Evolutionary conservation across 2,329 filamentous ascomycete genomes (phyloP).

Genomic region (Claviceps sp.): DNA sequence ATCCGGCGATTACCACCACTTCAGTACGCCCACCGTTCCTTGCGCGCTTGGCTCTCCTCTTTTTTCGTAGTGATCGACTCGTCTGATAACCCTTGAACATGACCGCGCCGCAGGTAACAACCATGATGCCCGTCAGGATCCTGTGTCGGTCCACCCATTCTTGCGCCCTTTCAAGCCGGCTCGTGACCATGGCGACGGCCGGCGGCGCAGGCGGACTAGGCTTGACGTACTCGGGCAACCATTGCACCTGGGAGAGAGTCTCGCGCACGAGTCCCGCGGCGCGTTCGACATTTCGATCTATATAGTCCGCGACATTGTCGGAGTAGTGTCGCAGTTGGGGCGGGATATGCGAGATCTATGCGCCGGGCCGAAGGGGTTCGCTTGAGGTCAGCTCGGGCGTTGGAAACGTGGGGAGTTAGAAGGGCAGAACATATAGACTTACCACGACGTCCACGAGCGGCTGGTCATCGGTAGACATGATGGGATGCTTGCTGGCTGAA

Average conservation of each 20-base stretch:
- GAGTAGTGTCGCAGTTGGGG: slow-evolving; percentile 59
- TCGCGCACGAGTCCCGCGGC: slow-evolving; percentile 60
- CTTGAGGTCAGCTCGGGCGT: slow-evolving; percentile 1
- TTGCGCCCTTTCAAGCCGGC: slow-evolving; percentile 40
- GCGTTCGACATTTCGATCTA: slow-evolving; percentile 69
- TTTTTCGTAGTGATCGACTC: slow-evolving; percentile 47
- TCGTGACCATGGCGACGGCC: slow-evolving; percentile 21
- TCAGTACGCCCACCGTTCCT: slow-evolving; percentile 76
- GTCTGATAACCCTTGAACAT: slow-evolving; percentile 37
- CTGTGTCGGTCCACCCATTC: slow-evolving; percentile 64
- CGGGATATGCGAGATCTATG: slow-evolving; percentile 38
- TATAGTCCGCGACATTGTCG: slow-evolving; percentile 59
- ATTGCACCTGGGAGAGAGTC: slow-evolving; percentile 50
- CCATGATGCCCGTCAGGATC: slow-evolving; percentile 55
- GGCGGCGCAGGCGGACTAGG: slow-evolving; percentile 35
- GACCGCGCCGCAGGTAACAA: slow-evolving; percentile 58
- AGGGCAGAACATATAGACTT: slow-evolving; percentile 20
- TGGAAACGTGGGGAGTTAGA: background rate
- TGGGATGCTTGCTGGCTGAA: slow-evolving; percentile 14
- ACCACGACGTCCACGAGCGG: slow-evolving; percentile 61
- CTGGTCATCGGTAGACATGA: slow-evolving; percentile 69
- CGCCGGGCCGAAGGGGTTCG: background rate
- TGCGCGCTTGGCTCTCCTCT: slow-evolving; percentile 63
- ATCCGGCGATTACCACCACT: slow-evolving; percentile 80
- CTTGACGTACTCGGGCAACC: slow-evolving; percentile 59